Evolutionary conservation across 106 monocot species (phyloP), one percentile per base, ranked within the genome.

Genomic region (Chionographis japonica): DNA sequence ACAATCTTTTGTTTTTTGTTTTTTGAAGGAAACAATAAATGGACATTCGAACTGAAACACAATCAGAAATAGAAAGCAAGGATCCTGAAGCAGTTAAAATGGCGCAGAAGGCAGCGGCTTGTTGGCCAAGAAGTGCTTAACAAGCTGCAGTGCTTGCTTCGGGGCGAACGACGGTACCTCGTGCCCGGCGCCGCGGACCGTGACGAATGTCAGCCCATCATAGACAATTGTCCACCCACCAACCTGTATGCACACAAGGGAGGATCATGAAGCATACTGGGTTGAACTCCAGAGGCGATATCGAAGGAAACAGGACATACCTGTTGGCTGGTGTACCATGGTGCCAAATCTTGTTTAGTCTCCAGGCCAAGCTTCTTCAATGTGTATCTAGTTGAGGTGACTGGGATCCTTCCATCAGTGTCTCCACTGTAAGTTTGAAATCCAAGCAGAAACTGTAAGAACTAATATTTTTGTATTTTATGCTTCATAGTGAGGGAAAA

Each of bases 141-240:
- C 4, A 8, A 82, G 62, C 49, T 63, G 65, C 19, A 50, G 12
- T 13, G 77, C 12, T 13, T 67, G 68, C 12, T 41, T n/a, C 12
- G 82, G 82, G 6, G 16, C 42, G 37, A 56, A 50, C 11, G 72
- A 64, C 10, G 77, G 82, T 16, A 82, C 77, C 39, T 68, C 38
- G 37, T 82, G 77, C 8, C 82, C 82, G 7, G 77, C 72, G 2
- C 63, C 82, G 39, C 82, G 72, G 3, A 82, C 56, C 43, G 82
- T 77, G 4, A 73, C 68, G 54, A 73, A 82, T 2, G 77, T 73
- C 37, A 82, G 15, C 18, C 82, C 82, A 5, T 80, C 74, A 42
- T 68, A 79, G 35, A 39, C 54, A 40, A 65, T 53, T 4, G 50
- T 75, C 80, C 80, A 80, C 10, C 80, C 80, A 54, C 74, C 74